Evolutionary conservation across 768 basidiomycete genomes (phyloP).

Genomic region (Naganishia randhawae): DNA sequence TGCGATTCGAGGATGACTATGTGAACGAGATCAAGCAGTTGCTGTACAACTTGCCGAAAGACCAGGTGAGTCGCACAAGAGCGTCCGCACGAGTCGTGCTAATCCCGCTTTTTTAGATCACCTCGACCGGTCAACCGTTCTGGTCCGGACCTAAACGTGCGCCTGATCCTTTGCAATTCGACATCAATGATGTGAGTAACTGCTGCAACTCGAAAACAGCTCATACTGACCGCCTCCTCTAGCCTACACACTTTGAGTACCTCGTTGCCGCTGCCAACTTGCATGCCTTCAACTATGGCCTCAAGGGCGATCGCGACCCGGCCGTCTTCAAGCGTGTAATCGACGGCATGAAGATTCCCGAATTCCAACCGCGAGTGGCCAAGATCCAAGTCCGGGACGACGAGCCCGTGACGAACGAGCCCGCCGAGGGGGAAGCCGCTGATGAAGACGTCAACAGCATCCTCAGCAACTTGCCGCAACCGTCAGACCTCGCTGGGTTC

Average conservation of each 20-base stretch:
- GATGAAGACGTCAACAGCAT: constrained; percentile 59
- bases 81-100: not conserved
- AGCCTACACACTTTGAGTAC: constrained; percentile 83
- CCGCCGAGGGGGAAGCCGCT: constrained; percentile 43
- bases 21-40: constrained; percentile 89
- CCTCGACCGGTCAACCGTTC: constrained; percentile 90
- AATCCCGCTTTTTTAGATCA: constrained; percentile 51
- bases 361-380: constrained; percentile 86
- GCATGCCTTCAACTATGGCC: constrained; percentile 95
- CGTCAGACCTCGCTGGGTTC: constrained; percentile 92
- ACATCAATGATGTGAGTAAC: constrained; percentile 77
- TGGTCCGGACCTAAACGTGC: constrained; percentile 99
- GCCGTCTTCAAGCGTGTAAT: constrained; percentile 76
- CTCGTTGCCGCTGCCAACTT: constrained; percentile 91
- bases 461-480: constrained; percentile 70
- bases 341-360: constrained; percentile 76
- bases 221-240: constrained; percentile 19
- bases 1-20: constrained; percentile 91
- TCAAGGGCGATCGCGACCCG: constrained; percentile 80
- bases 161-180: constrained; percentile 81
- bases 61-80: constrained; percentile 57
- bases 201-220: not conserved
- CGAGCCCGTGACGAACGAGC: constrained; percentile 63
- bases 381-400: constrained; percentile 94
- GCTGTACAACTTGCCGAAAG: constrained; percentile 88